These are phyloP conservation scores for Stereocaulon alpinum DNA, from an alignment of 495 filamentous ascomycete genomes.

Conservation along the genomic window DNA sequence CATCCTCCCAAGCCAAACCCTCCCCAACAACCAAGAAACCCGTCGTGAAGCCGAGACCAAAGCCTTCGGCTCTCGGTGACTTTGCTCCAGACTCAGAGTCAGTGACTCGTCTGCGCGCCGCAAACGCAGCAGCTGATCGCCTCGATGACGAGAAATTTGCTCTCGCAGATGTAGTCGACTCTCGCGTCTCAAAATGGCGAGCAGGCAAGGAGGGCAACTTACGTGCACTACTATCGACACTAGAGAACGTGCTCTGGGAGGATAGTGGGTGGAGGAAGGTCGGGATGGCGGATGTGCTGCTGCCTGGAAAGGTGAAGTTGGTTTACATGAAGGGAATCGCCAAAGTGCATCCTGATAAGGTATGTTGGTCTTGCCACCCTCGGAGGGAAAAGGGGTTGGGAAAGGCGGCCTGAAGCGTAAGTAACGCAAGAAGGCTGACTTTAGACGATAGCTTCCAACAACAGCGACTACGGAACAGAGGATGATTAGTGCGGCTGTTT, in stretches of 20 bases:
- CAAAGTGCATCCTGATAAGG: slow-evolving; percentile 98
- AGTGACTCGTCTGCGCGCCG: slow-evolving; percentile 66
- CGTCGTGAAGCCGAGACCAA: slow-evolving; percentile 31
- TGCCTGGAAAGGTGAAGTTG: slow-evolving; percentile 89
- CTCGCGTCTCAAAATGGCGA: slow-evolving; percentile 65
- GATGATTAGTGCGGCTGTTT: slow-evolving; percentile 87
- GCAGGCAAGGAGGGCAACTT: slow-evolving; percentile 87
- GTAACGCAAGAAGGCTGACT: not conserved
- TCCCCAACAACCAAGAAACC: slow-evolving; percentile 30
- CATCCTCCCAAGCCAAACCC: slow-evolving; percentile 22
- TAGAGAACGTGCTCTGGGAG: slow-evolving; percentile 86
- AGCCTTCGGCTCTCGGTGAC: slow-evolving; percentile 39
- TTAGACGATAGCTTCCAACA: slow-evolving; percentile 56
- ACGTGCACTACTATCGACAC: slow-evolving; percentile 72
- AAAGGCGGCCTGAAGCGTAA: too few species aligned
- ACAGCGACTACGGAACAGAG: slow-evolving; percentile 85
- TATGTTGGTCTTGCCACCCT: slow-evolving; percentile 34
- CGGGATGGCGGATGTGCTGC: slow-evolving; percentile 78
- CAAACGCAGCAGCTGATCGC: slow-evolving; percentile 71
- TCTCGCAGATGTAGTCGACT: slow-evolving; percentile 73
- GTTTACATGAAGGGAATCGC: slow-evolving; percentile 98
- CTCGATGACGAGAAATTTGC: slow-evolving; percentile 89
- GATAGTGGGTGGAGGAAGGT: slow-evolving; percentile 94
- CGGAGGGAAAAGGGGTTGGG: not conserved
- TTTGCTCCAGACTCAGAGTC: slow-evolving; percentile 42